A percentile compares a stretch with the other conserved stretches of the same genome.
These are phyloP conservation scores for Ceriops decandra DNA, from an alignment of 345 rosid genomes.

Conservation along the genomic window DNA sequence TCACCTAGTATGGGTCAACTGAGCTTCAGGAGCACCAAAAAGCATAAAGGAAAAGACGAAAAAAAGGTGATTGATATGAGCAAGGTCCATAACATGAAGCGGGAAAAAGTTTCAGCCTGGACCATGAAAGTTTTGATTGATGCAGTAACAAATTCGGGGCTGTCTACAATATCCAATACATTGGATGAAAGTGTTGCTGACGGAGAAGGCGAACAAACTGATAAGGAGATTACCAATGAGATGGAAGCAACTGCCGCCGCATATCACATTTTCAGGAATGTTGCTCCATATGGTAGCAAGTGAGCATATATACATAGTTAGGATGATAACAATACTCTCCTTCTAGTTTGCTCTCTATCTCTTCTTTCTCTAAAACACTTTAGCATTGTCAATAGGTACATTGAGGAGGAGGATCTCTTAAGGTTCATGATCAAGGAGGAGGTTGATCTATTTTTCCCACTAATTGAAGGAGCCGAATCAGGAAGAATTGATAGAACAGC, in stretches of 20 bases:
- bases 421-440: slow-evolving; percentile 89
- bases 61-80: slow-evolving; percentile 75
- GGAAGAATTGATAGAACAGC: slow-evolving; percentile 55
- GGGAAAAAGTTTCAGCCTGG: slow-evolving; percentile 87
- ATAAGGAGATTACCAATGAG: slow-evolving; percentile 66
- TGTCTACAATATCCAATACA: slow-evolving; percentile 64
- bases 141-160: slow-evolving; percentile 58
- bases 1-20: slow-evolving; percentile 44
- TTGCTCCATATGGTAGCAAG: slow-evolving; percentile 42
- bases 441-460: slow-evolving; percentile 69
- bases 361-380: slow-evolving; percentile 7
- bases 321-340: neutral
- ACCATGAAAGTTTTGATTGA: slow-evolving; percentile 83
- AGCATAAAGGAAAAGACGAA: slow-evolving; percentile 41
- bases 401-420: slow-evolving; percentile 68
- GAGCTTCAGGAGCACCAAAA: slow-evolving; percentile 47
- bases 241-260: slow-evolving; percentile 81
- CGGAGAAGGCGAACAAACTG: slow-evolving; percentile 37
- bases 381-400: slow-evolving; percentile 41
- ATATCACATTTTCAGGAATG: slow-evolving; percentile 54
- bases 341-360: neutral
- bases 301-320: slow-evolving; percentile 28
- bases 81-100: slow-evolving; percentile 64
- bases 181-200: slow-evolving; percentile 48
- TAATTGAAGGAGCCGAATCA: slow-evolving; percentile 54